Evolutionary conservation across 108 stramenopile species (phyloP).

Genomic region (Hondaea fermentalgiana): DNA sequence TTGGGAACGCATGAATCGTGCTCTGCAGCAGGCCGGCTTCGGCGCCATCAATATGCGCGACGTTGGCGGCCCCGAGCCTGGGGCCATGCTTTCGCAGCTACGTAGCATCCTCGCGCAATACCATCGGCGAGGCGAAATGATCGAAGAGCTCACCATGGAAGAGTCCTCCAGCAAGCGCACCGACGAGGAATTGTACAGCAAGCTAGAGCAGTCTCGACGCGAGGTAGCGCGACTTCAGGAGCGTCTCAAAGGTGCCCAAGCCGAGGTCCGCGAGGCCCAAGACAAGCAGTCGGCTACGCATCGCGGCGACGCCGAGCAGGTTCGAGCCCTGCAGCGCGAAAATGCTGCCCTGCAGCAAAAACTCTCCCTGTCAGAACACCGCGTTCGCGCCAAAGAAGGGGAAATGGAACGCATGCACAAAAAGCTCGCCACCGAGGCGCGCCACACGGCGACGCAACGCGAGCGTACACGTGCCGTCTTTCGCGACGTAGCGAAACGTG

Average conservation of each 20-base stretch:
- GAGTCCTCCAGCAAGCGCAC: neutral
- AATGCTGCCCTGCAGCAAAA: neutral
- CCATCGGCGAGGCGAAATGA: neutral
- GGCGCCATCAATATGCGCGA: neutral
- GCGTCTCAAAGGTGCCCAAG: neutral
- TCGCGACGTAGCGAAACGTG: neutral
- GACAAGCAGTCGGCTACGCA: neutral
- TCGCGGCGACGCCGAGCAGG: neutral
- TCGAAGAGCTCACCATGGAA: neutral
- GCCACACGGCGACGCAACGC: neutral
- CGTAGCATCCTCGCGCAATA: neutral
- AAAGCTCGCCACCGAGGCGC: neutral
- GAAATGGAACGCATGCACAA: slow-evolving; percentile 15
- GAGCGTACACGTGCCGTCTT: neutral
- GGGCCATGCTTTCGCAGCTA: neutral
- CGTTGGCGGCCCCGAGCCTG: neutral
- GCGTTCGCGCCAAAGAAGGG: slow-evolving; percentile 21
- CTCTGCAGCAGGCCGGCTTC: neutral
- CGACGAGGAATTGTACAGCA: neutral
- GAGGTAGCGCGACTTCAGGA: neutral
- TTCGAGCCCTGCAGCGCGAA: neutral
- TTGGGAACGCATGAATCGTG: neutral
- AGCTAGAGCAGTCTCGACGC: neutral
- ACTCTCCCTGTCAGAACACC: neutral
- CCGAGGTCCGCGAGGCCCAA: neutral